phyloP scores from a whole-genome alignment of 805 yeast genomes.

The Metschnikowia hibisci region DNA sequence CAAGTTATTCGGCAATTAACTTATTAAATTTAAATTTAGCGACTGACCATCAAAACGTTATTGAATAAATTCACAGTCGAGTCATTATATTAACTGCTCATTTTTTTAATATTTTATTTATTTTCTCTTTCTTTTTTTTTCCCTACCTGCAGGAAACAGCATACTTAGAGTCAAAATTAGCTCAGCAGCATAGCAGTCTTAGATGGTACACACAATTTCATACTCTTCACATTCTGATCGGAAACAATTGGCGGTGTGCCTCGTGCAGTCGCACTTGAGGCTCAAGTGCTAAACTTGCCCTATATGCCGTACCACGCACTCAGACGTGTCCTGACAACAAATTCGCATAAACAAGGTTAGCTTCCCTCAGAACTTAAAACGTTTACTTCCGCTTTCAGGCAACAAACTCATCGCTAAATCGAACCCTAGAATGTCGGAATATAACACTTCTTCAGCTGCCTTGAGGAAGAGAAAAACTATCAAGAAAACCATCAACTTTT shows the following conservation, averaged over 20 bases:
- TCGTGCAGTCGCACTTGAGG: conserved; percentile 1
- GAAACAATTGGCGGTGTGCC: neutral
- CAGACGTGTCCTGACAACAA: conserved; percentile 8
- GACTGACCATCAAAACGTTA: too few species aligned
- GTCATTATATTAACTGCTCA: too few species aligned
- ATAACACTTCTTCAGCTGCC: conserved; percentile 35
- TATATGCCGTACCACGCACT: neutral
- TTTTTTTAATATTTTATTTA: too few species aligned
- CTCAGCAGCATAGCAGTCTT: too few species aligned
- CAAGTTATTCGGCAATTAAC: too few species aligned
- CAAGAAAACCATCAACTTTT: conserved; percentile 81
- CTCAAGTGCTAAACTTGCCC: neutral
- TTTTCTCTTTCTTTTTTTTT: too few species aligned
- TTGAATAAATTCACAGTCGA: too few species aligned
- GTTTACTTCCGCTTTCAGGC: neutral
- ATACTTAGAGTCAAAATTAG: neutral
- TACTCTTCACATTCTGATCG: neutral
- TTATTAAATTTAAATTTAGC: too few species aligned
- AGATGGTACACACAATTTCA: too few species aligned
- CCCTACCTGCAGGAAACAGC: too few species aligned
- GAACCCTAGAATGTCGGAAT: conserved; percentile 14
- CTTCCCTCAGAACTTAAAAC: neutral
- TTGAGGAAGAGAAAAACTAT: conserved; percentile 67
- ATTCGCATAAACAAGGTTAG: conserved; percentile 2
- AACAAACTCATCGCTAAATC: neutral